A percentile compares a stretch with the other conserved stretches of the same genome.
Conservation (phyloP, 169 alveolate species). For the Besnoitia besnoiti region DNA sequence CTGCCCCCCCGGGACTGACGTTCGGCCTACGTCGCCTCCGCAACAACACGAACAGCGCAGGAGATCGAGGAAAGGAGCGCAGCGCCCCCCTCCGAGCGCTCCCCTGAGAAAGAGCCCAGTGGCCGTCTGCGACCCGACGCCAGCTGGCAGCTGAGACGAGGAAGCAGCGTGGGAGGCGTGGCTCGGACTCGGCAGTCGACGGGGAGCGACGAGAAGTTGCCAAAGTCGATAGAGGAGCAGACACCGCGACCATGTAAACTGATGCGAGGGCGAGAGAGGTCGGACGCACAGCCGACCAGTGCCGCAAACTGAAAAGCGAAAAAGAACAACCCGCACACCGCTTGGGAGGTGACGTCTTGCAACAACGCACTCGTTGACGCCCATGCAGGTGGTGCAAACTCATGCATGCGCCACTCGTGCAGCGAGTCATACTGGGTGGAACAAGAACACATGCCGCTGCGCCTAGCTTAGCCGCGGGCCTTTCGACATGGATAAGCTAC, state of each 20-base stretch:
- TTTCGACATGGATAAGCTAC: too few relatives aligned
- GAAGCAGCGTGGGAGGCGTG: neutral
- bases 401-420: too few relatives aligned
- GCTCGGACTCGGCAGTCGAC: neutral
- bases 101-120: neutral
- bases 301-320: slow-evolving; percentile 35
- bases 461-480: too few relatives aligned
- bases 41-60: slow-evolving; percentile 8
- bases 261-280: slow-evolving; percentile 43
- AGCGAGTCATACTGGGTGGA: too few relatives aligned
- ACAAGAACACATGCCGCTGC: too few relatives aligned
- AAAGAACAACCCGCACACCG: too few relatives aligned
- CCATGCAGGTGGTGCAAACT: too few relatives aligned
- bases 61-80: slow-evolving; percentile 24
- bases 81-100: neutral
- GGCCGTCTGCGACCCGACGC: neutral
- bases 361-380: too few relatives aligned
- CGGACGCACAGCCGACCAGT: slow-evolving; percentile 51
- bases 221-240: slow-evolving; percentile 51
- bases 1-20: neutral
- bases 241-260: slow-evolving; percentile 57
- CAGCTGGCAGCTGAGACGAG: neutral
- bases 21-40: neutral
- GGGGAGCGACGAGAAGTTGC: slow-evolving; percentile 8
- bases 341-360: too few relatives aligned